phyloP scores from a whole-genome alignment of 176 grass and related monocot genomes.

The Dendrocalamus sinicus region DNA sequence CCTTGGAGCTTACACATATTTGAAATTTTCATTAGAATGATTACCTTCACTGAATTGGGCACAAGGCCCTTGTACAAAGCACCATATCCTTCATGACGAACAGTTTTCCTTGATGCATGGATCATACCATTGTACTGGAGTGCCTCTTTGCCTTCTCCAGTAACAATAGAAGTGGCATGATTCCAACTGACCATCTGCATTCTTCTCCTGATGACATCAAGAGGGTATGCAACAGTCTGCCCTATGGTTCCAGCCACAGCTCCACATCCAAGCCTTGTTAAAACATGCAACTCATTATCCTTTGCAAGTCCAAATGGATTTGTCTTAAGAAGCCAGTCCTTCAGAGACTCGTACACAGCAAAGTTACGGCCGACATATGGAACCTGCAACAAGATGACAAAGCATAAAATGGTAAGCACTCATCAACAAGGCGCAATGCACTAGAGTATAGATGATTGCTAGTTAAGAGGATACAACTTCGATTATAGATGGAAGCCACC shows the following conservation, averaged over 20 bases:
- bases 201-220: conserved; percentile 89
- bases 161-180: conserved; percentile 76
- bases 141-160: conserved; percentile 61
- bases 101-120: conserved; percentile 84
- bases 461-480: too few species aligned
- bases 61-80: conserved; percentile 97
- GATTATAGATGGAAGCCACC: too few species aligned
- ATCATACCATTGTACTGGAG: conserved; percentile 89
- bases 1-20: not conserved
- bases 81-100: conserved; percentile 78
- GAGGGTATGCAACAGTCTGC: conserved; percentile 94
- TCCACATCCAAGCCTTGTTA: conserved; percentile 81
- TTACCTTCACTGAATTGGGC: conserved; percentile 92
- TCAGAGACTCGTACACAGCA: conserved; percentile 78
- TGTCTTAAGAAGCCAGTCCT: conserved; percentile 70
- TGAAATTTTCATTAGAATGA: not conserved
- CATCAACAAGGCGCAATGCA: too few species aligned
- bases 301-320: conserved; percentile 70
- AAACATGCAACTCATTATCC: conserved; percentile 69
- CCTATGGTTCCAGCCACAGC: conserved; percentile 84
- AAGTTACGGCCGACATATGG: too few species aligned
- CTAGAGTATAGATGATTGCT: too few species aligned
- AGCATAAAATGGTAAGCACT: too few species aligned
- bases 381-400: too few species aligned
- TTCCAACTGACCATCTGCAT: conserved; percentile 98